These are phyloP conservation scores for Aspergillus haitiensis DNA, from an alignment of 495 filamentous ascomycete genomes.

Conservation along the genomic window DNA sequence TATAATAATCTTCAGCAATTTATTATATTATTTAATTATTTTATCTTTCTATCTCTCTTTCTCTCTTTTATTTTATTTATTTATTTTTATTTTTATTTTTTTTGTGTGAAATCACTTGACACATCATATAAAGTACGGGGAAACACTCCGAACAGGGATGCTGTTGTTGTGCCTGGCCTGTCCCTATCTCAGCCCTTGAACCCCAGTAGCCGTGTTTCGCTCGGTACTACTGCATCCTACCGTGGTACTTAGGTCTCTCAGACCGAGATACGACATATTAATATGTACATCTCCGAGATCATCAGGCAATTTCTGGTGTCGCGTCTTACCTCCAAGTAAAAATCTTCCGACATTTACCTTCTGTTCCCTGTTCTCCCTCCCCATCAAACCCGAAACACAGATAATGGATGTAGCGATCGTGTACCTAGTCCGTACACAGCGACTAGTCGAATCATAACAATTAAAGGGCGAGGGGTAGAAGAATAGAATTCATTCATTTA, in stretches of 20 bases:
- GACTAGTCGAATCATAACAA: too few relatives aligned
- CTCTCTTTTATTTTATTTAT: neutral
- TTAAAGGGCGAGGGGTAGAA: too few relatives aligned
- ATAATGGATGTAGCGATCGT: too few relatives aligned
- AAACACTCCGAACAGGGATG: neutral
- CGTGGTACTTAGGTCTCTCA: slow-evolving; percentile 1
- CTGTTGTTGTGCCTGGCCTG: neutral
- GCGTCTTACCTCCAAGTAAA: too few relatives aligned
- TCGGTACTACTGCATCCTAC: slow-evolving; percentile 2
- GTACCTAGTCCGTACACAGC: too few relatives aligned
- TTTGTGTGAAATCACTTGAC: neutral
- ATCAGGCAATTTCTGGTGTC: neutral
- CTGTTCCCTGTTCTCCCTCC: too few relatives aligned
- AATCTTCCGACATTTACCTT: too few relatives aligned
- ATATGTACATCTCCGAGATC: slow-evolving; percentile 5
- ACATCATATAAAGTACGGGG: neutral
- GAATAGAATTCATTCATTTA: too few relatives aligned
- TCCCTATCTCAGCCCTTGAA: neutral
- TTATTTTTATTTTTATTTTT: neutral
- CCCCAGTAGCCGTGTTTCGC: neutral
- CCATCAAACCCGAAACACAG: too few relatives aligned
- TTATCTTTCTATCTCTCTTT: neutral
- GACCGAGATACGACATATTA: slow-evolving; percentile 6
- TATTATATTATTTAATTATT: too few relatives aligned
- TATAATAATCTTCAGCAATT: too few relatives aligned